Base-by-base conservation (phyloP, 2,329 filamentous ascomycete species). In the Xylariaceae sp. region DNA sequence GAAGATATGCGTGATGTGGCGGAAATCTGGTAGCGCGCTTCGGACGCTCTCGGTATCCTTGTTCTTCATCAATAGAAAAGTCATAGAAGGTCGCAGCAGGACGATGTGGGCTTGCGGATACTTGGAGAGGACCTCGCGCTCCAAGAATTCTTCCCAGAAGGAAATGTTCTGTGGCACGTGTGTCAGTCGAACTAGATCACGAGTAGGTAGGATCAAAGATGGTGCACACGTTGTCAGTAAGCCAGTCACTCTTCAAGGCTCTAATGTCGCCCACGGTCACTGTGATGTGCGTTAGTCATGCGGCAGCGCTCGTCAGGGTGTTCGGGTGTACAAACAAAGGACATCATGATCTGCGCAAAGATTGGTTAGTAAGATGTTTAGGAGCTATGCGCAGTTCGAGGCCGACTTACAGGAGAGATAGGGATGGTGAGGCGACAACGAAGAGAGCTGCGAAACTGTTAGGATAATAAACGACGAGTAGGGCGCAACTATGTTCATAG, bases 141-240 rank as follows among this genome's bases (percentile, higher is more conserved):
- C 94, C 61, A 99, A 84, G 64, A 84, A 95, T 80, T 97, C 92
- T 80, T 97, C 89, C 92, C 94, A 99, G 70, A 99, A 97, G 49
- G 90, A 87, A 62, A 99, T 97, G 64, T 91, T 91, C 88, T 92
- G n/a, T 30, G 29, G 3, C 48, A 51, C 51, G 57, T 65, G 63
- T 31, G 59, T 68, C 60, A 69, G 65, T 35, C 27, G 52, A 35
- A 53, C 29, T 41, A 35, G 37, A 35, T 48, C 34, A 5, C n/a
- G 8, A 11, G n/a, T 39, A 29, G 29, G 31, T 40, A 35, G 35
- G 34, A 26, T n/a, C 9, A 12, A 8, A 48, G 62, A 48, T 57
- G 58, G 44, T 42, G 74, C 81, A 62, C 77, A 91, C 89, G 75
- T 96, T 96, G 71, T 99, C 94, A 43, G 92, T 96, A 50, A 99